phyloP scores from a whole-genome alignment of 2,329 filamentous ascomycete genomes.

The Hymenoscyphus albidus region DNA sequence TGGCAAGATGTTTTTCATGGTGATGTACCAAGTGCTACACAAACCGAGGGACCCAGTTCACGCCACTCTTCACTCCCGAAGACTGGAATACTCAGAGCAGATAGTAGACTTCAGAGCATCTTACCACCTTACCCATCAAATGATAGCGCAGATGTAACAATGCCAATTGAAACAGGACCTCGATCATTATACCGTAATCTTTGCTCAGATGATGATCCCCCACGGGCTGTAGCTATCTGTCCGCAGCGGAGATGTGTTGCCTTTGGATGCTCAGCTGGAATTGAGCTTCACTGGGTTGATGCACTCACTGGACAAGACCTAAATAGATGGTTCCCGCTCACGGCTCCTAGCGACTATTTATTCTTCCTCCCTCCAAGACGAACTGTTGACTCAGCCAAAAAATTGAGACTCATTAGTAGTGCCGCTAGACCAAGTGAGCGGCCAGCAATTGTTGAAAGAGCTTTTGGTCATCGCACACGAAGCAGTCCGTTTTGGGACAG shows the following conservation, averaged over 20 bases:
- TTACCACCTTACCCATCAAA: slow-evolving; percentile 9
- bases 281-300: slow-evolving; percentile 59
- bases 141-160: slow-evolving; percentile 5
- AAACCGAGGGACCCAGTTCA: slow-evolving; percentile 14
- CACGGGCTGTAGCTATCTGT: slow-evolving; percentile 61
- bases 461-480: slow-evolving; percentile 25
- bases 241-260: slow-evolving; percentile 62
- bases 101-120: slow-evolving; percentile 12
- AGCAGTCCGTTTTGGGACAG: slow-evolving; percentile 30
- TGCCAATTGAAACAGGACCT: slow-evolving; percentile 35
- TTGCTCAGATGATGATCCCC: slow-evolving; percentile 58
- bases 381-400: slow-evolving; percentile 50
- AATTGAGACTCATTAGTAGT: slow-evolving; percentile 60
- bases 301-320: slow-evolving; percentile 45
- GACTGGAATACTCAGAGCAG: slow-evolving; percentile 7
- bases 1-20: slow-evolving; percentile 22
- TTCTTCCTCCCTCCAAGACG: slow-evolving; percentile 56
- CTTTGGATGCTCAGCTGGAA: slow-evolving; percentile 59
- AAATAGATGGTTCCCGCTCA: slow-evolving; percentile 53
- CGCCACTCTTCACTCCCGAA: slow-evolving; percentile 15
- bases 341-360: slow-evolving; percentile 50
- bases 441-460: slow-evolving; percentile 27
- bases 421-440: slow-evolving; percentile 43
- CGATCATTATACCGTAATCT: slow-evolving; percentile 44
- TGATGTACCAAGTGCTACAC: slow-evolving; percentile 12